Evolutionary conservation across 306 rosid genomes (phyloP), one percentile per base, ranked within the genome.

Genomic region (Ziziphus jujuba): DNA sequence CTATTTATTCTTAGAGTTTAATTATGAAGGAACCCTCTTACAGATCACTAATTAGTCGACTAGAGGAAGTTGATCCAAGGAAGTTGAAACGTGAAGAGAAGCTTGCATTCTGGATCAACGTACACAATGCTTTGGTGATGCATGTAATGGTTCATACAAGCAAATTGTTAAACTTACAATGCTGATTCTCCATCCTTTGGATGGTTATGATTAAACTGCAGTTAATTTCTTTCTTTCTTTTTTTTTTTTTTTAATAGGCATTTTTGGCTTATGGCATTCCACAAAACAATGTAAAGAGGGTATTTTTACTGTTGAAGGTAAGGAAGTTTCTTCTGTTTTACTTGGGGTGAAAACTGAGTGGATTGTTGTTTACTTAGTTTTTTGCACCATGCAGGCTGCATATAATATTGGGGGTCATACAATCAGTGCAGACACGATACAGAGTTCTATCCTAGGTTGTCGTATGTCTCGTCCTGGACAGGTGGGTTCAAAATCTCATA

Each of bases 191-290:
- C n/a, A n/a, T n/a, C n/a, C 53, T 43, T 75, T 31, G 61, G 51
- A 69, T 76, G 17, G 59, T 65, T 77, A 14, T 63, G 43, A 61
- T 33, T 49, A 34, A 40, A 34, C 54, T 61, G 7, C 72, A 52
- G 79, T 71, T 3, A 44, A 58, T 69, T 67, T 47, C 56, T 70
- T 49, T 62, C 45, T 28, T 44, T 62, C 45, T 48, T 75, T 49
- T 62, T 51, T 28, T 44, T 62, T 51, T 48, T 75, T 80, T 82
- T 70, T 57, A 19, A 47, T 76, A 95, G 99, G 97, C 99, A 69
- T 95, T 75, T 85, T 84, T 95, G 91, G 97, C 97, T 45, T 88
- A 95, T 58, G 99, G 97, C 55, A 87, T 95, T 80, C 97, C 97
- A 67, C 96, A 85, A 67, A 90, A 88, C 84, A 95, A 79, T 67